Percentiles rank a stretch among this genome's conserved stretches.
Conservation (phyloP, 495 filamentous ascomycete species). For the Physcia stellaris region DNA sequence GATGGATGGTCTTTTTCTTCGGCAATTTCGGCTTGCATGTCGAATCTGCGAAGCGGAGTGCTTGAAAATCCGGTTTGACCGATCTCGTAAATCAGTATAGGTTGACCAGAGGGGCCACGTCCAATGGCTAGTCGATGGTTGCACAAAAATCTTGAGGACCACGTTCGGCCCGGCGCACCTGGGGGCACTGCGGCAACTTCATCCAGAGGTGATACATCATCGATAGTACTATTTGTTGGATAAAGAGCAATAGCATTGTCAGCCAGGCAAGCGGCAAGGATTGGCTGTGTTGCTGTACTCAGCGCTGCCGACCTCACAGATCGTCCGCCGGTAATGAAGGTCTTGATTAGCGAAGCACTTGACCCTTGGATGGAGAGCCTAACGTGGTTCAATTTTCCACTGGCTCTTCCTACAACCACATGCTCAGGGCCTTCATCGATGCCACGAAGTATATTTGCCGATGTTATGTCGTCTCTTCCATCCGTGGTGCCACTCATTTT, state of each 20-base stretch:
- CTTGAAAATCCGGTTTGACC: conserved; percentile 24
- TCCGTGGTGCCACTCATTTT: conserved; percentile 34
- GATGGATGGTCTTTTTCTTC: conserved; percentile 5
- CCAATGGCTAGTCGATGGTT: conserved; percentile 35
- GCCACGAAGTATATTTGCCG: conserved; percentile 37
- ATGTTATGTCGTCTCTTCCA: conserved; percentile 52
- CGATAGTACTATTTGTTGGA: conserved; percentile 18
- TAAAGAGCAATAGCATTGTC: conserved; percentile 35
- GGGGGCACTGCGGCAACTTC: conserved; percentile 19
- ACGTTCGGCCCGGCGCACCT: conserved; percentile 25
- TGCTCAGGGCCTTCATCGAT: conserved; percentile 24
- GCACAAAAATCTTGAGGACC: conserved; percentile 37
- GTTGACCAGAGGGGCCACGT: conserved; percentile 28
- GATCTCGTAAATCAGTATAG: conserved; percentile 37
- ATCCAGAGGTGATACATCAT: conserved; percentile 26
- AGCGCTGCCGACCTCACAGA: conserved; percentile 11
- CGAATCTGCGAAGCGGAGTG: conserved; percentile 23
- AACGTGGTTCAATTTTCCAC: conserved; percentile 25
- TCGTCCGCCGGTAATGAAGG: conserved; percentile 12
- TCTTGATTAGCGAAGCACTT: conserved; percentile 8
- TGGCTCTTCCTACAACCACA: conserved; percentile 31
- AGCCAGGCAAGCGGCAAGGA: conserved; percentile 33
- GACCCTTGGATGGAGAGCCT: conserved; percentile 9
- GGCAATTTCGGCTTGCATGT: conserved; percentile 19
- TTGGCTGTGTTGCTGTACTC: conserved; percentile 9